A percentile compares a stretch with the other conserved stretches of the same genome.
These are phyloP conservation scores for Fusarium sp. DNA, from an alignment of 2,329 filamentous ascomycete species.

Conservation along the genomic window DNA sequence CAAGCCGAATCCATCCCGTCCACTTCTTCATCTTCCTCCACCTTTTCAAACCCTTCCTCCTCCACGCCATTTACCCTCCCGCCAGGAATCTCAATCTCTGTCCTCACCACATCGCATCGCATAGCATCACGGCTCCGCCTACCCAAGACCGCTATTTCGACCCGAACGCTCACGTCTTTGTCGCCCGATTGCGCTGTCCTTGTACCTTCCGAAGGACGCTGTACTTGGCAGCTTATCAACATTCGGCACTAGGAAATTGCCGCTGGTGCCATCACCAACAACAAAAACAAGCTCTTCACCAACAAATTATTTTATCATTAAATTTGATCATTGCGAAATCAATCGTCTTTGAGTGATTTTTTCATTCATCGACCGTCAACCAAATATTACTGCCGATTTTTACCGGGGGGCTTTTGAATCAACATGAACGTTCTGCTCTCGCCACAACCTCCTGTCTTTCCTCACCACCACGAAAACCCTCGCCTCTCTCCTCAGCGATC, in stretches of 20 bases:
- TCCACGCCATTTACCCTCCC: conserved; percentile 16
- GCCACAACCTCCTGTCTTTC: conserved; percentile 70
- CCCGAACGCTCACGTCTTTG: not conserved
- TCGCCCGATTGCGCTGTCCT: conserved; percentile 3
- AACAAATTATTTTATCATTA: not conserved
- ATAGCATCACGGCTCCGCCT: not conserved
- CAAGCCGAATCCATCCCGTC: conserved; percentile 33
- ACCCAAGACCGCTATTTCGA: not conserved
- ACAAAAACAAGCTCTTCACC: conserved; percentile 9
- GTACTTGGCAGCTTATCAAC: conserved; percentile 3
- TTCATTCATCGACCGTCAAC: conserved; percentile 33
- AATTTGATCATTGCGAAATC: conserved; percentile 8
- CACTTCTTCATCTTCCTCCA: conserved; percentile 38
- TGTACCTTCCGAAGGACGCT: conserved; percentile 3
- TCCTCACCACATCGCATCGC: not conserved
- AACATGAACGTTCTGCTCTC: conserved; percentile 74
- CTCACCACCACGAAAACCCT: conserved; percentile 69
- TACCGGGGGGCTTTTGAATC: conserved; percentile 29
- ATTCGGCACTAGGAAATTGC: conserved; percentile 11
- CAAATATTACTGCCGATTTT: conserved; percentile 14
- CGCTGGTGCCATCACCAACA: conserved; percentile 5
- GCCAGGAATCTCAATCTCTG: not conserved
- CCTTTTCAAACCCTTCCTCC: conserved; percentile 30
- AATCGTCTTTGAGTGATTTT: conserved; percentile 23
- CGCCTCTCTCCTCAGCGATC: conserved; percentile 68